These are phyloP conservation scores for Vigna reflexopilosa DNA, from an alignment of 306 rosid genomes.

Conservation along the genomic window DNA sequence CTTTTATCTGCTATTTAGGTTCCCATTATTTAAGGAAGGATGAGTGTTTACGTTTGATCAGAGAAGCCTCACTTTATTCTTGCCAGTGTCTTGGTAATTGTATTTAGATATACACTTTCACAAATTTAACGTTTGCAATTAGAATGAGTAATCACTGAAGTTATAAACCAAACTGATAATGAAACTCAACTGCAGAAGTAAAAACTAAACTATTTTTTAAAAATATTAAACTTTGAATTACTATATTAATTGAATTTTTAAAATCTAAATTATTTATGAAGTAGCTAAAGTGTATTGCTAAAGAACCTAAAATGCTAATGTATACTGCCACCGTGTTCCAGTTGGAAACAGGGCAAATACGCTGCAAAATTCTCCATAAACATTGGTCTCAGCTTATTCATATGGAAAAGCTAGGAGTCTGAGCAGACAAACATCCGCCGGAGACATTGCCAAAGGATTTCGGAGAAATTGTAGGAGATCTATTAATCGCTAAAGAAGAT, in stretches of 20 bases:
- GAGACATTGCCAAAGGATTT: not conserved
- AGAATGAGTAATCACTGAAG: too few species aligned
- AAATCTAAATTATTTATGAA: too few species aligned
- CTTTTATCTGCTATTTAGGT: not conserved
- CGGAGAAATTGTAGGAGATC: slow-evolving; percentile 2
- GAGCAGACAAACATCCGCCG: not conserved
- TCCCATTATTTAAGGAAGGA: too few species aligned
- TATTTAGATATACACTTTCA: too few species aligned
- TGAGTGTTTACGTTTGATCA: too few species aligned
- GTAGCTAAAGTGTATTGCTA: not conserved
- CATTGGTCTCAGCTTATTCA: not conserved
- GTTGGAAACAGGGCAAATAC: not conserved
- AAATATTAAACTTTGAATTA: too few species aligned
- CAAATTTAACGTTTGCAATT: too few species aligned
- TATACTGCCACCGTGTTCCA: not conserved
- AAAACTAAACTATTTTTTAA: too few species aligned
- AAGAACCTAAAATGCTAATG: not conserved
- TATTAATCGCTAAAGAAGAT: slow-evolving; percentile 3
- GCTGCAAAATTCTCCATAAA: not conserved
- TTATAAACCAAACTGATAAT: too few species aligned
- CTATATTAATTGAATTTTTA: too few species aligned
- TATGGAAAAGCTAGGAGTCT: not conserved
- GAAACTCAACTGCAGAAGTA: too few species aligned
- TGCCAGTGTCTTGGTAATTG: not conserved
- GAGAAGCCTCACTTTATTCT: not conserved